These are phyloP conservation scores for Rhodofomes roseus DNA, from an alignment of 1,284 basidiomycete genomes.

Conservation along the genomic window DNA sequence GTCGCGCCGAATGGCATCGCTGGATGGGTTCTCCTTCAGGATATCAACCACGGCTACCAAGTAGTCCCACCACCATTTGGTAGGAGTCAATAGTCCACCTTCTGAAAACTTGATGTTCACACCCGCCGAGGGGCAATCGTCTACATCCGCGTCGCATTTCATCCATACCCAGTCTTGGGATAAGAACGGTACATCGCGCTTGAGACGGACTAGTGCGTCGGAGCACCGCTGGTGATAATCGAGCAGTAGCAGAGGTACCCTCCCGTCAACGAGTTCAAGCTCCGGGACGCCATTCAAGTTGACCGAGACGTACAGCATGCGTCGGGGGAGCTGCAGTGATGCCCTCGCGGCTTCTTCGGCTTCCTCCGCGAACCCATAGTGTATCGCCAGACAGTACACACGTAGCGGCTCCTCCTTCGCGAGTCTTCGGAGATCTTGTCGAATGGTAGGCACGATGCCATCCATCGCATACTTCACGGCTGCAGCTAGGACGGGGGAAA, in stretches of 20 bases:
- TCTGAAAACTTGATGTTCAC: not conserved
- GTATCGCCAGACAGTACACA: not conserved
- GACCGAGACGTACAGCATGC: not conserved
- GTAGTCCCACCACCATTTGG: not conserved
- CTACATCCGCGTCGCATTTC: not conserved
- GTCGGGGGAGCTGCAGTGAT: not conserved
- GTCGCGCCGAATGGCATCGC: not conserved
- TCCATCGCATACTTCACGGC: slow-evolving; percentile 14
- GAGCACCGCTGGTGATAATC: not conserved
- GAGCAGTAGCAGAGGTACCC: not conserved
- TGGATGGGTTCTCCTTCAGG: not conserved
- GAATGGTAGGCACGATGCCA: not conserved
- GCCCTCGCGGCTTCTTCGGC: not conserved
- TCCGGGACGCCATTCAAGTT: not conserved
- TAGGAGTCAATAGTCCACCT: too few relatives aligned
- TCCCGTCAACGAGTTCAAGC: not conserved
- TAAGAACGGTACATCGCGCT: not conserved
- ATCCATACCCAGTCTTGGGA: not conserved
- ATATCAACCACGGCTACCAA: not conserved
- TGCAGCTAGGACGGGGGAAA: slow-evolving; percentile 4
- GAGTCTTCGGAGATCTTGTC: not conserved
- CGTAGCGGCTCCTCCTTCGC: not conserved
- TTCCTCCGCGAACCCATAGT: not conserved
- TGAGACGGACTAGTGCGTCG: not conserved
- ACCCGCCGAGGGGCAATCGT: not conserved